Conservation (phyloP, 306 rosid genomes). For the Malus asiatica region DNA sequence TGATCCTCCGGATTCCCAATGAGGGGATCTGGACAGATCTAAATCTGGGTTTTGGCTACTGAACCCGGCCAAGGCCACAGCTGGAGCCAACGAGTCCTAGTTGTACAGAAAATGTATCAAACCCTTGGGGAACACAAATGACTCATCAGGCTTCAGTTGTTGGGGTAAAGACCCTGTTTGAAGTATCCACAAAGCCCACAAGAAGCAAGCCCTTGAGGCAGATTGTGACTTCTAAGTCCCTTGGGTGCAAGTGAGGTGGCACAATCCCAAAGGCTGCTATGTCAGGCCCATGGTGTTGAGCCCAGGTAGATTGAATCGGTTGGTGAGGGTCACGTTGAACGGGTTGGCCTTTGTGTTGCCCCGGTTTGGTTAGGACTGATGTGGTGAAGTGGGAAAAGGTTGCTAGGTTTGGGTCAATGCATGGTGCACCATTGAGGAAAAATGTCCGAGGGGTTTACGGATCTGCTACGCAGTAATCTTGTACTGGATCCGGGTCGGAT, state of each 20-base stretch:
- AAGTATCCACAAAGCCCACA: conserved; percentile 60
- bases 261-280: conserved; percentile 20
- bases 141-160: conserved; percentile 41
- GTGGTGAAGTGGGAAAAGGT: conserved; percentile 39
- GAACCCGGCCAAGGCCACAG: conserved; percentile 45
- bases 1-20: fast-evolving
- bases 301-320: conserved; percentile 49
- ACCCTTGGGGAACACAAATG: conserved; percentile 62
- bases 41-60: conserved; percentile 56
- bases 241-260: conserved; percentile 57
- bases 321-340: conserved; percentile 33
- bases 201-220: conserved; percentile 39
- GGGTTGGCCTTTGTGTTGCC: conserved; percentile 29
- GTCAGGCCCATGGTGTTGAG: conserved; percentile 68
- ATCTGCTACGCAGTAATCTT: conserved; percentile 74
- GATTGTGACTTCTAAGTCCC: conserved; percentile 51
- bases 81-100: conserved; percentile 16
- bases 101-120: conserved; percentile 57
- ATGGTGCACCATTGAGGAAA: conserved; percentile 49
- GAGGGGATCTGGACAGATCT: fast-evolving
- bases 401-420: conserved; percentile 55
- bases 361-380: conserved; percentile 39
- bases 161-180: conserved; percentile 23
- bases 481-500: conserved; percentile 60
- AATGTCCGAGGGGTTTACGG: conserved; percentile 9